Conservation (phyloP, 371 early-diverging fungal genomes). For the Thermomucor indicae-seudaticae region DNA sequence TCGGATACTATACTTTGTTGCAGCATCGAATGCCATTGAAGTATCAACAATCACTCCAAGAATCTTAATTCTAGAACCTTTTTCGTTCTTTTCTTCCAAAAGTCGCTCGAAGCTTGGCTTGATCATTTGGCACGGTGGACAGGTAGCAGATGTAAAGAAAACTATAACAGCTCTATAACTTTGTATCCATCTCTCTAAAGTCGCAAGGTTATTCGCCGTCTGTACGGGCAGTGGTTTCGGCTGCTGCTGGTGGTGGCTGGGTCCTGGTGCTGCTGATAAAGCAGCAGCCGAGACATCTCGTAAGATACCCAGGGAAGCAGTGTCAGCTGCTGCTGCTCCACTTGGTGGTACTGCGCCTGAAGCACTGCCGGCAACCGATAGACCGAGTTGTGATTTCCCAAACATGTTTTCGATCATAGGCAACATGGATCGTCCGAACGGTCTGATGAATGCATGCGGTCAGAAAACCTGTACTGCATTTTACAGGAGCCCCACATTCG, state of each 20-base stretch:
- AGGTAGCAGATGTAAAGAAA: constrained; percentile 72
- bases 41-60: constrained; percentile 67
- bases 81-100: constrained; percentile 41
- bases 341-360: too few species aligned
- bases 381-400: constrained; percentile 45
- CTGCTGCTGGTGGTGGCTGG: not conserved
- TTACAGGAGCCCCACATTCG: not conserved
- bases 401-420: constrained; percentile 84
- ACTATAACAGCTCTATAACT: constrained; percentile 57
- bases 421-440: constrained; percentile 71
- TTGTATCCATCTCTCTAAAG: constrained; percentile 32
- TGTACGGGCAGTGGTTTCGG: too few species aligned
- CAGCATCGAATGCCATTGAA: constrained; percentile 47
- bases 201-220: constrained; percentile 26
- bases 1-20: constrained; percentile 49
- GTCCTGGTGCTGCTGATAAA: constrained; percentile 29
- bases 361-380: constrained; percentile 2
- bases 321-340: constrained; percentile 7
- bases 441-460: constrained; percentile 32
- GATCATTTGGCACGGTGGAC: constrained; percentile 71
- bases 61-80: constrained; percentile 25
- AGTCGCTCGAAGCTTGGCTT: constrained; percentile 67
- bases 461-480: not conserved
- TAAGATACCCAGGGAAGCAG: constrained; percentile 13
- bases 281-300: constrained; percentile 38